These are phyloP conservation scores for Vaccinium myrtillus DNA, from an alignment of 148 eudicot genomes.

Conservation along the genomic window DNA sequence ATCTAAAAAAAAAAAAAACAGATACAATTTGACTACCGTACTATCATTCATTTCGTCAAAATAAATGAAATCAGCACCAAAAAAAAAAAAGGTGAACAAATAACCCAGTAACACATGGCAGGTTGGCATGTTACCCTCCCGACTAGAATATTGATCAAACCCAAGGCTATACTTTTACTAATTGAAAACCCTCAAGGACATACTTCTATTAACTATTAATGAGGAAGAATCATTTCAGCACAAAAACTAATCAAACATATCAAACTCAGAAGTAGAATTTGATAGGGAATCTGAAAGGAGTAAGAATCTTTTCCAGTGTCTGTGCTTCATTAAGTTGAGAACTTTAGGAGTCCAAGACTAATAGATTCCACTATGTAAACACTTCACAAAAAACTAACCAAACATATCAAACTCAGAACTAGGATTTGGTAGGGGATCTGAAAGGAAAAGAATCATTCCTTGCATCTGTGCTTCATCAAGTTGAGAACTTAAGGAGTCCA, in stretches of 20 bases:
- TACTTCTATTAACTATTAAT: not conserved
- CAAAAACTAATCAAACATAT: not conserved
- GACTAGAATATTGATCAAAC: no score
- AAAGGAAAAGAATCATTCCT: no score
- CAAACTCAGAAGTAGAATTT: not conserved
- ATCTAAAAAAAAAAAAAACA: not conserved
- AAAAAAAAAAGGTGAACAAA: not conserved
- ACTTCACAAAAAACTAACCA: not conserved
- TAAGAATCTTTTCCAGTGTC: no score
- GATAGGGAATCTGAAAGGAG: not conserved
- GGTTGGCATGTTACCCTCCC: not conserved
- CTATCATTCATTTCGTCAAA: not conserved
- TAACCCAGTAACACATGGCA: not conserved
- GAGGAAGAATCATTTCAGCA: not conserved
- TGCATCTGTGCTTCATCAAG: not conserved
- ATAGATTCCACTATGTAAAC: not conserved
- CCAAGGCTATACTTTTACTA: not conserved
- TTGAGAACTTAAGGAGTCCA: not conserved
- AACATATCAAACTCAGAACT: not conserved
- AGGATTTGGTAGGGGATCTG: not conserved
- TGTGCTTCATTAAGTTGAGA: not conserved
- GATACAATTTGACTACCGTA: not conserved
- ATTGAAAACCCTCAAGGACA: not conserved
- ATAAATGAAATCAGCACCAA: not conserved
- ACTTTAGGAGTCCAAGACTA: not conserved